These are phyloP conservation scores for Wickerhamia fluorescens DNA, from an alignment of 805 yeast genomes.

Conservation along the genomic window DNA sequence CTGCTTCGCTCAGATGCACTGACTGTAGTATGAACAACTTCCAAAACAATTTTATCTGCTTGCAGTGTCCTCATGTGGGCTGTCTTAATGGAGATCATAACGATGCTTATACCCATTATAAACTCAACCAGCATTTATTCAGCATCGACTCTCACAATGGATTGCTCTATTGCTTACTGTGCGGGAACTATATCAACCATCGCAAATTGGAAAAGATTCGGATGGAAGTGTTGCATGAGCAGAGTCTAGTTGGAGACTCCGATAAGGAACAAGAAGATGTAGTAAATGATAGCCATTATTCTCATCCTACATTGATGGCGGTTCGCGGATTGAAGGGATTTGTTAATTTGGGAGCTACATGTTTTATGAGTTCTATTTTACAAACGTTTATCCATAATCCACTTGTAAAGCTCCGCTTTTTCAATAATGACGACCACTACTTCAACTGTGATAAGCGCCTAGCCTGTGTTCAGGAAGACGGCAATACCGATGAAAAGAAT, in stretches of 20 bases:
- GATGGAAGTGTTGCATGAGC: slow-evolving; percentile 8
- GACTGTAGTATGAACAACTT: slow-evolving; percentile 40
- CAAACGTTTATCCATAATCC: slow-evolving; percentile 92
- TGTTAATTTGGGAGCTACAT: slow-evolving; percentile 92
- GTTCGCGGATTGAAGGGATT: slow-evolving; percentile 81
- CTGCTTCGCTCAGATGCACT: slow-evolving; percentile 43
- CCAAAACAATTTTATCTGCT: slow-evolving; percentile 50
- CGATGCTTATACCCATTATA: slow-evolving; percentile 29
- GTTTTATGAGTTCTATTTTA: slow-evolving; percentile 90
- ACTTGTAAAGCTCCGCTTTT: slow-evolving; percentile 65
- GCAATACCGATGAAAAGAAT: slow-evolving; percentile 18
- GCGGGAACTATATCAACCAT: slow-evolving; percentile 66
- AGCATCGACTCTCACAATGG: slow-evolving; percentile 62
- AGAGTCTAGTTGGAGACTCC: neutral
- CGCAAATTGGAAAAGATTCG: slow-evolving; percentile 50
- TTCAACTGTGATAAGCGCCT: slow-evolving; percentile 40
- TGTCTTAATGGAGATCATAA: slow-evolving; percentile 41
- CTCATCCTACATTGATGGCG: slow-evolving; percentile 45
- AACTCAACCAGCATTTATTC: slow-evolving; percentile 27
- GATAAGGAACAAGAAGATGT: slow-evolving; percentile 1
- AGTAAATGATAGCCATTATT: slow-evolving; percentile 8
- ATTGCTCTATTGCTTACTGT: slow-evolving; percentile 69
- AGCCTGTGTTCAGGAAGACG: slow-evolving; percentile 13
- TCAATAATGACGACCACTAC: slow-evolving; percentile 61
- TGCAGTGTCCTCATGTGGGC: slow-evolving; percentile 74